Evolutionary conservation across 75 land plant genomes (phyloP), one percentile per base, ranked within the genome.

Genomic region (Pinus taeda): DNA sequence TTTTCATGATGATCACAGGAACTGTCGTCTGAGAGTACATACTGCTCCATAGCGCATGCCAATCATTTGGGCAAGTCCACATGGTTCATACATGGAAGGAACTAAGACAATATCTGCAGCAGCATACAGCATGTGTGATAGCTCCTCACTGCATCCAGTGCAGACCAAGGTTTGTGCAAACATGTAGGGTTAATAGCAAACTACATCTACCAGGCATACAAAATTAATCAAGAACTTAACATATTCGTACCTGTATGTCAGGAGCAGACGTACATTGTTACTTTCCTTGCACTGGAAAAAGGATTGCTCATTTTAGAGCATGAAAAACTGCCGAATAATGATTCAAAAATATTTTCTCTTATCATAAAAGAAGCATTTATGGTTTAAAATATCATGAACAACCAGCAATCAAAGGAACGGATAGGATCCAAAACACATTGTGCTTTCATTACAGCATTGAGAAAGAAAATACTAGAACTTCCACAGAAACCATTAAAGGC

Each of bases 31-130:
- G 55, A 33, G 72, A 20, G 55, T n/a, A 57, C 42, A 24, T 86
- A 91, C 93, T 73, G 88, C 91, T 84, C 93, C 93, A 82, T 91
- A 91, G 14, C 91, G 88, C 93, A 91, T 91, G 58, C 91, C 93
- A 79, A 91, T 88, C 91, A 91, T 83, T 75, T 91, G 93, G 39
- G 93, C 81, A 69, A 91, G 85, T 24, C 93, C 93, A 76, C 93
- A 91, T 20, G 93, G 93, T 77, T 91, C 93, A 86, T 86, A 91
- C 72, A 91, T 88, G 71, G 93, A 91, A 26, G 93, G 93, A 71
- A 91, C 91, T 64, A 91, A 75, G 15, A 91, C 88, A 71, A 91
- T 83, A 78, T 91, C 93, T 57, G 91, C 93, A 80, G 93, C 90
- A 42, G 93, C 93, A 86, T 91, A 91, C 4, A 91, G 88, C 83